A percentile compares a stretch with the other conserved stretches of the same genome.
Evolutionary conservation across 257 asterid genomes (phyloP).

Genomic region (Scutellaria baicalensis): DNA sequence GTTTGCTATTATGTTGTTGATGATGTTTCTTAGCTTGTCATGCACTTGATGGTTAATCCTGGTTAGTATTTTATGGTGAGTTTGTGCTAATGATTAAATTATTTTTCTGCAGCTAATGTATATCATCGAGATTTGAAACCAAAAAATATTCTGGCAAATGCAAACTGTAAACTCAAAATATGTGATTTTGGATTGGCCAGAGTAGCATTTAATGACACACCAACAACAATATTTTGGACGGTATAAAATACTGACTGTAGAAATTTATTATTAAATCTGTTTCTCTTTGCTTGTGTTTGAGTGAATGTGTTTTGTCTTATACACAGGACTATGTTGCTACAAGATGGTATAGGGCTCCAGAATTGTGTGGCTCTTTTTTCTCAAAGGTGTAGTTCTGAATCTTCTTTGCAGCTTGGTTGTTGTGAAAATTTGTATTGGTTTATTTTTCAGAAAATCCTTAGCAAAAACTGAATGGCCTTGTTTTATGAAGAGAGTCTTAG

Average conservation of each 20-base stretch:
- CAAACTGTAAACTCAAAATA: constrained; percentile 88
- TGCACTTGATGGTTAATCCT: neutral
- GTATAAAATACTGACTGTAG: constrained; percentile 28
- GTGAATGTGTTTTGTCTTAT: neutral
- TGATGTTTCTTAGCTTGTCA: neutral
- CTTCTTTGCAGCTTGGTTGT: neutral
- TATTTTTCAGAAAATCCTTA: neutral
- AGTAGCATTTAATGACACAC: constrained; percentile 87
- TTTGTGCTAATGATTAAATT: constrained; percentile 10
- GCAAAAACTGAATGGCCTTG: neutral
- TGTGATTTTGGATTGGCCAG: constrained; percentile 97
- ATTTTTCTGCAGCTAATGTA: constrained; percentile 74
- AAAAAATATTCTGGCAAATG: constrained; percentile 88
- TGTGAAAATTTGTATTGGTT: neutral
- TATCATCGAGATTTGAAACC: constrained; percentile 92
- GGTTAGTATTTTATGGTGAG: constrained; percentile 6
- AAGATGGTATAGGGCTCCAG: constrained; percentile 94
- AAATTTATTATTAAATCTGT: neutral
- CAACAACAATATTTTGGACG: constrained; percentile 96
- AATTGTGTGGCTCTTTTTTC: constrained; percentile 81
- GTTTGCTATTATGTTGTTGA: neutral
- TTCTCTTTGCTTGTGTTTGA: neutral
- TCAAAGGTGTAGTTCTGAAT: constrained; percentile 45
- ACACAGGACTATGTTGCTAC: constrained; percentile 87
- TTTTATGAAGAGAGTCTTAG: neutral